Base-by-base conservation (phyloP, 1,284 basidiomycete genomes). In the Leccinum angustisporum region DNA sequence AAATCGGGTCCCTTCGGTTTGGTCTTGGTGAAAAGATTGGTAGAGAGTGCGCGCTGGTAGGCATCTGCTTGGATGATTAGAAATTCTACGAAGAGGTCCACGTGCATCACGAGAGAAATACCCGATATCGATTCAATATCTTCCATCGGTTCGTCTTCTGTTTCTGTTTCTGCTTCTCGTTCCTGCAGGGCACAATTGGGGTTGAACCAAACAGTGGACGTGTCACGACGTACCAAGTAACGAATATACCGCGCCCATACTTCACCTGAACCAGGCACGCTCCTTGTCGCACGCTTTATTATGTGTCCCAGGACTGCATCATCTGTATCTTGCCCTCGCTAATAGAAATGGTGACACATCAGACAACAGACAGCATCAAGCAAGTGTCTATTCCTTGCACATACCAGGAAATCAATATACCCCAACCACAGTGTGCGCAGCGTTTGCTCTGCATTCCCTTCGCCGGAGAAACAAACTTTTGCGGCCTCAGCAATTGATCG, bases 201-300 rank as follows among this genome's bases (percentile, higher is more conserved):
- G 18, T 2, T n/a, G 8, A 60, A 30, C 10, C 1, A 30, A 30
- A 51, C 9, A 46, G 43, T 33, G 4, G 2, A 31, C 14, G 48
- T 36, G 16, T 16, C 38, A 18, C 10, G 38, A 59, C 70, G 36
- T 57, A 89, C 91, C 73, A 90, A 66, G 67, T 83, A 82, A 54
- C 89, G 83, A 21, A 94, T 83, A 70, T 91, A 90, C 34, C 84
- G 79, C 3, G 88, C 85, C 87, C 90, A 92, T 8, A 91, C 77
- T 66, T 87, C 84, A 14, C 88, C 90, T 30, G 81, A 88, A 13
- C 79, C 82, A 30, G 91, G 91, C 0, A 87, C 82, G 68, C 88
- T 90, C 62, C 88, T 81, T 21, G 83, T 72, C 14, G 88, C 89
- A 48, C 89, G 79, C 59, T 75, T 77, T 31, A 83, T 78, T 5